phyloP scores from a whole-genome alignment of 495 filamentous ascomycete genomes.

The Bombardia bombarda region DNA sequence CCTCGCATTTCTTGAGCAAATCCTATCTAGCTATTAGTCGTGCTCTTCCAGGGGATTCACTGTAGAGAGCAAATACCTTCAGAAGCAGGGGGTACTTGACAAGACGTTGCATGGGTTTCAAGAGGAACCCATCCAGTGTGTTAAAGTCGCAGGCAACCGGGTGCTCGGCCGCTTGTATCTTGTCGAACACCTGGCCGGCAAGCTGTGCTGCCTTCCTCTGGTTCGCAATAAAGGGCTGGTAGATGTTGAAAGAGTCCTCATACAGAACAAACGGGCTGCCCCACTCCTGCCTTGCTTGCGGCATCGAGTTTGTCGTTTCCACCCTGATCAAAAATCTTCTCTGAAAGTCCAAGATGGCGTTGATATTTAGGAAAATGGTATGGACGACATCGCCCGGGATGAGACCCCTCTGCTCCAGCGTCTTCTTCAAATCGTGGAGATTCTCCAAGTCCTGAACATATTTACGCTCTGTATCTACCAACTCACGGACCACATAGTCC shows the following conservation, averaged over 20 bases:
- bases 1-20: slow-evolving; percentile 70
- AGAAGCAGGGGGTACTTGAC: slow-evolving; percentile 90
- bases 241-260: slow-evolving; percentile 73
- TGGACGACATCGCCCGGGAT: slow-evolving; percentile 87
- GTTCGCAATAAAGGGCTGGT: slow-evolving; percentile 95
- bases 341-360: slow-evolving; percentile 89
- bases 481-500: slow-evolving; percentile 79
- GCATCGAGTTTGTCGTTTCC: slow-evolving; percentile 84
- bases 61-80: slow-evolving; percentile 47
- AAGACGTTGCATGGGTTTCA: slow-evolving; percentile 94
- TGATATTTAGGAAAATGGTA: slow-evolving; percentile 93
- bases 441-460: slow-evolving; percentile 98
- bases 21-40: slow-evolving; percentile 48
- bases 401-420: slow-evolving; percentile 75
- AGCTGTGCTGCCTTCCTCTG: slow-evolving; percentile 62
- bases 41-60: neutral
- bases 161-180: slow-evolving; percentile 45
- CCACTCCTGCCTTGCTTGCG: slow-evolving; percentile 79
- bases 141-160: slow-evolving; percentile 52
- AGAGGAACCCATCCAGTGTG: slow-evolving; percentile 75
- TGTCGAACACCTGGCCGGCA: slow-evolving; percentile 54
- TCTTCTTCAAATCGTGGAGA: slow-evolving; percentile 85
- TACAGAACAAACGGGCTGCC: slow-evolving; percentile 70
- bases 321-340: slow-evolving; percentile 89
- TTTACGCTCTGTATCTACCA: slow-evolving; percentile 90